Base-by-base conservation (phyloP, 805 yeast genomes). In the Metschnikowia picachoensis region DNA sequence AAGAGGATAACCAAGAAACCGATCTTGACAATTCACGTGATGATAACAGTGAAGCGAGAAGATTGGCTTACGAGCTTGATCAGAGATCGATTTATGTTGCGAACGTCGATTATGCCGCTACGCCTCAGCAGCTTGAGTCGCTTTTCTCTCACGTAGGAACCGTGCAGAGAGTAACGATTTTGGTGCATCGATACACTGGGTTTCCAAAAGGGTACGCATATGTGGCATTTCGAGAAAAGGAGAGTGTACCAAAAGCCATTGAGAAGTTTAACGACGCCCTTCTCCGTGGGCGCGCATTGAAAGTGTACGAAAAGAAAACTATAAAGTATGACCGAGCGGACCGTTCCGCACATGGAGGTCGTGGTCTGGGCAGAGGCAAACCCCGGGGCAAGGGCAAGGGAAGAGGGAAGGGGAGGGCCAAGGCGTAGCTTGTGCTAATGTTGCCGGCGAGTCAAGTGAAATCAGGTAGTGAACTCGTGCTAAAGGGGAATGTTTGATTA, bases 121-220 rank as follows among this genome's bases (percentile, higher is more conserved):
- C 82, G 1, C 82, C 84, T 1, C 77, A 70, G 41, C 73, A 69
- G 41, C 58, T 80, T 47, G 83, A 80, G 49, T 61, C 62, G 20
- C 68, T 71, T 42, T 80, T 79, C 60, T 62, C 62, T 32, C 51
- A 47, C 1, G 68, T 65, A 34, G 85, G 84, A 1, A 59, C 58
- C 1, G 72, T 80, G 41, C 74, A 73, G 49, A 61, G 83, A 51
- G 73, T 80, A 10, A 80, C 85, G 1, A 70, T 80, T 17, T 65
- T 80, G 46, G 67, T 68, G 46, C 76, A 74, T 51, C 67, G 67
- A 37, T 64, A 55, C 52, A 67, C 77, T 1, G 79, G 79, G 0
- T 59, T 60, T 15, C 76, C 80, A 8, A 76, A 73, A 51, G 87
- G 87, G 2, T 80, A 78, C 57, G 88, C 87, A 1, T 83, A 80